Base-by-base conservation (phyloP, 2,329 filamentous ascomycete genomes). In the Penicillium sp. region DNA sequence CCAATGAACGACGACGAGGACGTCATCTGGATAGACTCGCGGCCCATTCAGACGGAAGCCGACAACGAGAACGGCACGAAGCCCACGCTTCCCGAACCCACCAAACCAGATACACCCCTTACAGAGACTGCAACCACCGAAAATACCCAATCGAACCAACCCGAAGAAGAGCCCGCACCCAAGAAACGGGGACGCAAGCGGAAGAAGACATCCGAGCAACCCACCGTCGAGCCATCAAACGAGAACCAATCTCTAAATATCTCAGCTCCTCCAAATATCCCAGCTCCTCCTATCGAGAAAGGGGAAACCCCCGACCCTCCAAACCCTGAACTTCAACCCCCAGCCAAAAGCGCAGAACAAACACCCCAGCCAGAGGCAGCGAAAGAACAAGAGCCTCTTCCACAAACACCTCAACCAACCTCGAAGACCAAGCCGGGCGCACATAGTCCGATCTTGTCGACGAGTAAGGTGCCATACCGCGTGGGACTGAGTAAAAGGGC, bases 401-500 rank as follows among this genome's bases (percentile, higher is more conserved):
- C 35, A 2, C 35, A 43, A 44, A 37, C 14, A 13, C 51, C 35
- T 14, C 50, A 44, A 46, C 7, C 16, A 44, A 44, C 42, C 23
- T 4, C 9, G 20, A 32, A 32, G 26, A 24, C 31, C 10, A 66
- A 42, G 65, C 64, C 67, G 9, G 51, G 58, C 11, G 71, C 68
- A 46, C 70, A 72, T 42, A 72, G 69, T 35, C 70, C 71, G 1
- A 70, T 69, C 20, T 60, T 63, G 24, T 62, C 59, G 35, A 68
- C 63, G 36, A 64, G 63, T 42, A 69, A 67, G 45, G 66, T 71
- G 4, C 64, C 68, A 2, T 71, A 69, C 40, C 67, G 75, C 0
- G 74, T 78, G 4, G 75, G 75, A 2, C 56, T 78, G 47, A 77
- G 74, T 57, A 74, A 72, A 42, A 65, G 63, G 46, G 72, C 72